A percentile compares a stretch with the other conserved stretches of the same genome.
Evolutionary conservation across 768 basidiomycete genomes (phyloP).

Genomic region (Tulasnella sp.): DNA sequence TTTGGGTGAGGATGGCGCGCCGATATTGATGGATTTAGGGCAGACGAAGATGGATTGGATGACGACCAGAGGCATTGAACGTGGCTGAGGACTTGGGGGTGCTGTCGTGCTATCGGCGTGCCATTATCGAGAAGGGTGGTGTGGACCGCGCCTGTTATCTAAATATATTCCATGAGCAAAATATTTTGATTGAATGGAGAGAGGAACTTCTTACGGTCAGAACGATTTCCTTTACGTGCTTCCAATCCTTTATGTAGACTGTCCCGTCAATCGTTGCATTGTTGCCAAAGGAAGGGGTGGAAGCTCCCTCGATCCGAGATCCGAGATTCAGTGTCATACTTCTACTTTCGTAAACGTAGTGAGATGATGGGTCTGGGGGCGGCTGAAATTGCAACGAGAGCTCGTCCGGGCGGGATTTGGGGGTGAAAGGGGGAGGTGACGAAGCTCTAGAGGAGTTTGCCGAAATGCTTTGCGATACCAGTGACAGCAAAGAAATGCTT

Average conservation of each 20-base stretch:
- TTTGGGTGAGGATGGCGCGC: background rate
- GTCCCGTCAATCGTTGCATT: slow-evolving; percentile 13
- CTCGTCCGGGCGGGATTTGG: background rate
- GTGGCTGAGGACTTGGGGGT: background rate
- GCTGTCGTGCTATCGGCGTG: background rate
- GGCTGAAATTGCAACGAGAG: background rate
- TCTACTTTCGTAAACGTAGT: slow-evolving; percentile 11
- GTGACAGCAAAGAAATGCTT: background rate
- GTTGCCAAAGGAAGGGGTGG: slow-evolving; percentile 1
- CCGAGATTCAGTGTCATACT: slow-evolving; percentile 10
- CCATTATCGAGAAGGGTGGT: slow-evolving; percentile 7
- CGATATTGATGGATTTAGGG: background rate
- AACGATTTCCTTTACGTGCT: slow-evolving; percentile 14
- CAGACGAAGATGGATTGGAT: background rate
- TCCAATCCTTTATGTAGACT: background rate
- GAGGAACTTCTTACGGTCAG: background rate
- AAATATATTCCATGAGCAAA: background rate
- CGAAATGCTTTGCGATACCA: background rate
- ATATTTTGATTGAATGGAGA: background rate
- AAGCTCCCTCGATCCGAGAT: background rate
- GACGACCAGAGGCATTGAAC: background rate
- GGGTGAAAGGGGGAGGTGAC: background rate
- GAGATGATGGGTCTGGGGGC: background rate
- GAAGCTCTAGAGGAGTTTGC: background rate
- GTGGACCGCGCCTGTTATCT: slow-evolving; percentile 1